Evolutionary conservation across 106 monocot genomes (phyloP).

Genomic region (Allium fistulosum): DNA sequence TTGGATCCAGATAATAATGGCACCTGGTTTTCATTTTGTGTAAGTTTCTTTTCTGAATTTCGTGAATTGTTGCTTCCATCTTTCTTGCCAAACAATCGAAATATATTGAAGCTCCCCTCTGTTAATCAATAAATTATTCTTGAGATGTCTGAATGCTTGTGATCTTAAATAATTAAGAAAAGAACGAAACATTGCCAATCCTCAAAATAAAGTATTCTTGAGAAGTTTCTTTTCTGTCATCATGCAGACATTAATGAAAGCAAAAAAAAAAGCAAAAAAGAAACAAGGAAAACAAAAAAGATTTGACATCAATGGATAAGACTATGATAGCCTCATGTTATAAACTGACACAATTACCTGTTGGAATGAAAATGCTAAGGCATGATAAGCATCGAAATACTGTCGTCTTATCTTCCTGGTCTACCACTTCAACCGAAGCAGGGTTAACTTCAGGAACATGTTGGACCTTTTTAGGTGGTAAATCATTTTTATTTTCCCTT

Average conservation of each 20-base stretch:
- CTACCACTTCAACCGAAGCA: conserved; percentile 3
- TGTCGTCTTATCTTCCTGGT: conserved; percentile 12
- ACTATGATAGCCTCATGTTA: conserved; percentile 35
- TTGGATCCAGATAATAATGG: conserved; percentile 28
- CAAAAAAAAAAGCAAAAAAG: no score
- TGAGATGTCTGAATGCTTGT: no score
- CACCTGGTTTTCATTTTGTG: conserved; percentile 19
- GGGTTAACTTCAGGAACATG: conserved; percentile 9
- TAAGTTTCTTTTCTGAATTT: conserved; percentile 20
- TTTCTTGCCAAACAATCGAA: conserved; percentile 44
- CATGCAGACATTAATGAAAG: no score
- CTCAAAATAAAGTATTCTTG: not conserved
- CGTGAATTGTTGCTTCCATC: conserved; percentile 20
- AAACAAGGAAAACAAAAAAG: no score
- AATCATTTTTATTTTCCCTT: conserved; percentile 22
- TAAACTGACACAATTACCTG: conserved; percentile 40
- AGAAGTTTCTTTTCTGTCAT: no score
- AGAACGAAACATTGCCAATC: conserved; percentile 61
- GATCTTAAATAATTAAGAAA: no score
- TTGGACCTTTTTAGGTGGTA: conserved; percentile 39
- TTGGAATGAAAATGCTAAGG: conserved; percentile 83
- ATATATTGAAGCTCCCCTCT: conserved; percentile 64
- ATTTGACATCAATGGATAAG: conserved; percentile 27
- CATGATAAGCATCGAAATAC: conserved; percentile 90
- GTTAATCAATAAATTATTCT: not conserved